These are phyloP conservation scores for Coemansia sp. DNA, from an alignment of 192 early-diverging fungal genomes.

Conservation along the genomic window DNA sequence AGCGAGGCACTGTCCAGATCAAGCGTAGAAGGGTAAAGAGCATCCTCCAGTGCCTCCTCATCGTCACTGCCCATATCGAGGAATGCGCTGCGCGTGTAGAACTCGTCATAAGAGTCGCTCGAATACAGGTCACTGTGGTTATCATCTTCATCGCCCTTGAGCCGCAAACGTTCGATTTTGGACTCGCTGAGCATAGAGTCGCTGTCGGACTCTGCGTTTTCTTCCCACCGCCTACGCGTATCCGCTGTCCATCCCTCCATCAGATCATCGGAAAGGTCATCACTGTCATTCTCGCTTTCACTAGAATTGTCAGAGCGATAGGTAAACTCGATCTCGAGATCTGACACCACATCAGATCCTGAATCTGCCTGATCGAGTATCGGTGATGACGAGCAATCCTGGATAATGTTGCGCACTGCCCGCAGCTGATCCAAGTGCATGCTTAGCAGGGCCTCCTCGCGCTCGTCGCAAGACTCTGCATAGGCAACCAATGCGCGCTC, in stretches of 20 bases:
- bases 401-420: constrained; percentile 41
- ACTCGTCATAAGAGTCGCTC: constrained; percentile 46
- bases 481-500: constrained; percentile 30
- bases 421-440: constrained; percentile 48
- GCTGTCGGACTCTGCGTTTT: constrained; percentile 14
- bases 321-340: constrained; percentile 23
- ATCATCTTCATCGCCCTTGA: constrained; percentile 29
- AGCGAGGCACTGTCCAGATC: constrained; percentile 48
- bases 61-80: constrained; percentile 24
- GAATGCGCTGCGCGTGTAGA: constrained; percentile 36
- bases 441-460: constrained; percentile 38
- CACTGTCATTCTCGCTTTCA: constrained; percentile 15
- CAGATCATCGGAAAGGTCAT: constrained; percentile 29
- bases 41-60: constrained; percentile 6
- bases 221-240: constrained; percentile 20
- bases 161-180: constrained; percentile 25
- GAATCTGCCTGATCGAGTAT: constrained; percentile 19
- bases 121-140: constrained; percentile 34
- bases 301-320: constrained; percentile 13
- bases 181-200: constrained; percentile 32
- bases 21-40: constrained; percentile 15
- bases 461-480: constrained; percentile 10
- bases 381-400: constrained; percentile 24
- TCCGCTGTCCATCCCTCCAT: constrained; percentile 39
- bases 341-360: constrained; percentile 11